Base-by-base conservation (phyloP, 2,329 filamentous ascomycete species). In the Immersiporthe knoxdaviesiana region DNA sequence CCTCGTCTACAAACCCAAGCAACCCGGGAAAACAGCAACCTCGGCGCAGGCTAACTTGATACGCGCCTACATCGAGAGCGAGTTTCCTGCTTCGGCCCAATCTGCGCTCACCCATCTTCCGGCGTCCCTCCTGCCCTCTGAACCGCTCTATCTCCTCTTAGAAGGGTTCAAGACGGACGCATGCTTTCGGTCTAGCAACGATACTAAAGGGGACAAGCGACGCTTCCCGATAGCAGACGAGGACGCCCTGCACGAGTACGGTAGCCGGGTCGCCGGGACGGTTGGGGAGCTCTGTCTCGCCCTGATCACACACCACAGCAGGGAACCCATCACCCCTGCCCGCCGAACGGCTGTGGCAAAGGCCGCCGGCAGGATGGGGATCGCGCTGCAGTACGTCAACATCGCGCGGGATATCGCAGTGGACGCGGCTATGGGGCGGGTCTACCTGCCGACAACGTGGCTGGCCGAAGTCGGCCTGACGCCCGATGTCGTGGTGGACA, bases 381-480 rank as follows among this genome's bases (percentile, higher is more conserved):
- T 91, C 44, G 91, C 91, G 1, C 80, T 93, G n/a, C 91, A 94
- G 74, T 92, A 91, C 73, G 87, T 92, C 74, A 94, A 93, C 74
- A 92, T 94, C 71, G 89, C 90, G 3, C 88, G 91, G 30, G 91
- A 94, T 74, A 88, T 93, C n/a, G 78, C 81, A 3, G 87, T 88
- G 2, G 91, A 93, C 73, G 89, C 91, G 0, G 79, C 80, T 18
- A 87, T 91, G 47, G 83, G 84, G 1, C 85, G 91, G 8, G 90
- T 92, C 8, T 94, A 94, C 75, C 79, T 93, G 5, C 91, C 91
- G 0, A 81, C 82, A 0, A 78, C 79, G 0, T 93, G 91, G 91
- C 80, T 93, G 1, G 80, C 83, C 52, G 85, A 88, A 65, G 84
- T 84, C 65, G 84, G 83, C 1, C 73, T 91, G 30, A 83, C 81